A percentile compares a stretch with the other conserved stretches of the same genome.
Evolutionary conservation across 331 rosid species (phyloP).

Genomic region (Malus hybrid): DNA sequence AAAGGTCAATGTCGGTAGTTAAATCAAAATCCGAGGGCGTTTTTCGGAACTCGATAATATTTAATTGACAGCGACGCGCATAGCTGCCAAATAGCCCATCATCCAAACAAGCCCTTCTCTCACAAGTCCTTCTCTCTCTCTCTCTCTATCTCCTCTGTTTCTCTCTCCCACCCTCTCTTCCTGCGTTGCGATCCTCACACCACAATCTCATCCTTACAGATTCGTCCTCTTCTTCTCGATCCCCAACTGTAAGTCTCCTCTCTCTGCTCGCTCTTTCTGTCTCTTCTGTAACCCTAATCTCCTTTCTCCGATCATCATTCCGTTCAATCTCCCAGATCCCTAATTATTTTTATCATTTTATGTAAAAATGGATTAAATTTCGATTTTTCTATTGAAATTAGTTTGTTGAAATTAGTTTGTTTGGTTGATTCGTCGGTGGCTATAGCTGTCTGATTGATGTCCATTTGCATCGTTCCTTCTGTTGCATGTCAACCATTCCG

Average conservation of each 20-base stretch:
- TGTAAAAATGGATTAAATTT: neutral
- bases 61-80: constrained; percentile 61
- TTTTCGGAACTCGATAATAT: neutral
- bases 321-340: constrained; percentile 47
- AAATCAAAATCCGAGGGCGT: constrained; percentile 30
- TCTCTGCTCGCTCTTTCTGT: constrained; percentile 19
- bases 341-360: constrained; percentile 18
- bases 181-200: constrained; percentile 48
- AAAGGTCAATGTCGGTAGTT: constrained; percentile 32
- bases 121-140: constrained; percentile 9
- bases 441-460: constrained; percentile 2
- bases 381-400: neutral
- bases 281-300: constrained; percentile 22
- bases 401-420: neutral
- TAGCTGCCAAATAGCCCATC: constrained; percentile 64
- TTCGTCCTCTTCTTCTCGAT: constrained; percentile 56
- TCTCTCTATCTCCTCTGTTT: constrained; percentile 24
- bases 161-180: constrained; percentile 20
- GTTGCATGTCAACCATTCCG: constrained; percentile 25
- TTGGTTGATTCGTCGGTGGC: neutral
- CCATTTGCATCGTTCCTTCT: constrained; percentile 14
- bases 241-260: constrained; percentile 66
- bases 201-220: constrained; percentile 78
- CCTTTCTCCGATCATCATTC: neutral
- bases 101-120: constrained; percentile 44